A percentile compares a stretch with the other conserved stretches of the same genome.
Evolutionary conservation across 257 asterid genomes (phyloP).

Genomic region (Solanum raphanifolium): DNA sequence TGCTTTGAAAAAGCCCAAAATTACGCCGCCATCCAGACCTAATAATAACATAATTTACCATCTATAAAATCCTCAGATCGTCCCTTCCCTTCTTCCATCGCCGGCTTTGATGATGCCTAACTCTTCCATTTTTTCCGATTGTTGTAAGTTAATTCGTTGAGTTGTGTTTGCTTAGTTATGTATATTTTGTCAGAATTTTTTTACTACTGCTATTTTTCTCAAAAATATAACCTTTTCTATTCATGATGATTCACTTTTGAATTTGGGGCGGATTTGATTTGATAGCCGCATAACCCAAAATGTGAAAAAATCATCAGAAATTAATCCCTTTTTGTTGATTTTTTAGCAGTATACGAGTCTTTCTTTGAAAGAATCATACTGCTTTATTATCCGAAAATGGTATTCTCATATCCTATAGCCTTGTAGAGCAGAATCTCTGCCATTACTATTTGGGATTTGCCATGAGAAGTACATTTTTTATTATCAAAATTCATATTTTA

Average conservation of each 20-base stretch:
- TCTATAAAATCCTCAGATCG: background rate
- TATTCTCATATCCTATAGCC: slow-evolving; percentile 73
- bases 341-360: background rate
- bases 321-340: background rate
- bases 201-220: no score
- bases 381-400: slow-evolving; percentile 13
- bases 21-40: background rate
- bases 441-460: slow-evolving; percentile 55
- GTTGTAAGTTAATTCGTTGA: background rate
- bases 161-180: background rate
- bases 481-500: background rate
- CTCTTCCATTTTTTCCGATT: background rate
- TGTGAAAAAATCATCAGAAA: background rate
- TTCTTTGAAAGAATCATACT: background rate
- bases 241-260: background rate
- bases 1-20: background rate
- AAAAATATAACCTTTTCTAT: no score
- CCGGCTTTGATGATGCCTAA: background rate
- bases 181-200: no score
- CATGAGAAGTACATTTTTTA: slow-evolving; percentile 42
- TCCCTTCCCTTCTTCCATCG: background rate
- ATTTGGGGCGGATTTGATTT: background rate
- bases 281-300: background rate
- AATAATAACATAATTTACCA: background rate
- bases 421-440: slow-evolving; percentile 55